Conservation (phyloP, 768 basidiomycete species). For the Ephemerocybe angulata region DNA sequence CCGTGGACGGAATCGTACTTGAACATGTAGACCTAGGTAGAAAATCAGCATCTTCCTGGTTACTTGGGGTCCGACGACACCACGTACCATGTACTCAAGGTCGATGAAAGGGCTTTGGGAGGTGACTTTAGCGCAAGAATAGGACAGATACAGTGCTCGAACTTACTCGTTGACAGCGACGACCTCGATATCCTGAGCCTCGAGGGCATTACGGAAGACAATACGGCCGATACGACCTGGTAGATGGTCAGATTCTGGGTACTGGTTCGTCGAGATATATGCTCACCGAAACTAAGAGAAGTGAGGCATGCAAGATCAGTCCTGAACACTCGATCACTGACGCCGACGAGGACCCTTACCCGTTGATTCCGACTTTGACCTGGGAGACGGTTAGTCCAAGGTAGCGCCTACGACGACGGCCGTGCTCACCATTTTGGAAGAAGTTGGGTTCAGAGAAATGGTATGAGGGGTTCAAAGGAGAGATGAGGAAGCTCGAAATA, state of each 20-base stretch:
- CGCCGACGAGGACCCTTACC: conserved; percentile 43
- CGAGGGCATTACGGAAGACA: conserved; percentile 91
- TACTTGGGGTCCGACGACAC: not conserved
- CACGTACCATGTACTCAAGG: conserved; percentile 88
- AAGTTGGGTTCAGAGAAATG: conserved; percentile 8
- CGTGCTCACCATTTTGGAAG: conserved; percentile 19
- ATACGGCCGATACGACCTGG: conserved; percentile 99
- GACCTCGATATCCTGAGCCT: conserved; percentile 71
- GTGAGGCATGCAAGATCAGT: conserved; percentile 8
- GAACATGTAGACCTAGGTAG: conserved; percentile 92
- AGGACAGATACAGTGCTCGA: not conserved
- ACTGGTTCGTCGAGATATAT: not conserved
- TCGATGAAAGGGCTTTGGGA: conserved; percentile 87
- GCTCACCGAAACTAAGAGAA: conserved; percentile 69
- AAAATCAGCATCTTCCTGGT: not conserved
- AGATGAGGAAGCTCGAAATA: conserved; percentile 11
- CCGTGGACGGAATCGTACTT: conserved; percentile 95
- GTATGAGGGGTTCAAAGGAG: conserved; percentile 9
- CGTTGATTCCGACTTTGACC: conserved; percentile 96
- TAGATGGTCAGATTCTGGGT: conserved; percentile 7
- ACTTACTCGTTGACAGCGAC: conserved; percentile 93
- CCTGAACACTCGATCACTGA: not conserved
- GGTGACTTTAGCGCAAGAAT: not conserved
- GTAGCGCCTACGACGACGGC: not conserved
- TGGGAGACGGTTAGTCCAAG: conserved; percentile 13